Evolutionary conservation across 768 basidiomycete species (phyloP), one percentile per base, ranked within the genome.

Genomic region (Phylloporus sp.): DNA sequence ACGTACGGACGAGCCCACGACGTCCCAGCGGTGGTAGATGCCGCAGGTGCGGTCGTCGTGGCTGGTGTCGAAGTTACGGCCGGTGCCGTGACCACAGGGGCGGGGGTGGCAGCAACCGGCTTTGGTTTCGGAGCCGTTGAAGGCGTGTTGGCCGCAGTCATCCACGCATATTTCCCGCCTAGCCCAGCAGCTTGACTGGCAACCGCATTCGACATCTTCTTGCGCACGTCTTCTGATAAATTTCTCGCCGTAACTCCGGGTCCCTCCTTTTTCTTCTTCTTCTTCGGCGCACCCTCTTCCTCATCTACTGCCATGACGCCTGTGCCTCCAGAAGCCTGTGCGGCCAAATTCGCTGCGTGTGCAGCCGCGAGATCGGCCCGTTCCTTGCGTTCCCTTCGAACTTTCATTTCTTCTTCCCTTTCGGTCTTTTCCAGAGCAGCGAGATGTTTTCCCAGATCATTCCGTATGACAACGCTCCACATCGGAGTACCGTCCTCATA

Each of bases 191-290:
- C 89, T 61, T 90, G 89, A 54, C 82, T 85, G 20, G 91, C 91
- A 6, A 88, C 86, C 20, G 86, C 86, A 63, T 95, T 91, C 27
- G 85, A 86, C 82, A 93, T 82, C 63, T 90, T 91, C 75, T 94
- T 94, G 55, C 84, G 73, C 57, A 90, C 86, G 56, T 93, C 91
- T 65, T 92, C 91, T 6, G 83, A 85, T 87, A 94, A 90, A 60
- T 91, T 92, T 46, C 86, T 72, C 44, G 90, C 88, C 0, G 86
- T 87, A 10, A 90, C 85, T 10, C 88, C 86, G 0, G 89, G 87
- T 0, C 86, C 86, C 26, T 90, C 88, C 61, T 85, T 83, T 64
- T 89, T 90, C 66, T 85, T 79, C 68, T 76, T 76, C 65, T 88
- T 89, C 70, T 86, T 89, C 69, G 84, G 82, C 40, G 76, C 77